Evolutionary conservation across 2,329 filamentous ascomycete species (phyloP), one percentile per base, ranked within the genome.

Genomic region (Penicillium hordei): DNA sequence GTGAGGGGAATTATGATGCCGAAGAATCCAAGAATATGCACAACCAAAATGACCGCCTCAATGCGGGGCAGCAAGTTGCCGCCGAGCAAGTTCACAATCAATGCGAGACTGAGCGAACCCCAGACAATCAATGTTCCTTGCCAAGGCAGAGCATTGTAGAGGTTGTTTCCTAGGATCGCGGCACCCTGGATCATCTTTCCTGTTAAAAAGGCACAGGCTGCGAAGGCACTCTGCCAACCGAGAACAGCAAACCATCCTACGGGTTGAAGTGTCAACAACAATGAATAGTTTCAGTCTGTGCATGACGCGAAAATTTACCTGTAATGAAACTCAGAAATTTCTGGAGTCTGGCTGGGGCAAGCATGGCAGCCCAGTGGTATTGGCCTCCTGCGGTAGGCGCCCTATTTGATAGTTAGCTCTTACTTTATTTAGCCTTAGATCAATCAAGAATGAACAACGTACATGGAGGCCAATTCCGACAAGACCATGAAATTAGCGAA

Each of bases 21-120:
- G 59, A 83, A 80, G 65, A 83, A 80, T 5, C 81, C 82, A 15
- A 79, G 65, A 25, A 83, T 69, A 56, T 84, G 81, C 12, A 83
- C 62, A 25, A 81, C 74, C 12, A 82, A 67, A 29, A 81, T 72
- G 7, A 78, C 58, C 0, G 77, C 76, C 66, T 85, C 82, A 38
- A 82, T 68, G 21, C 75, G 68, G 1, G 80, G 79, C 4, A 83
- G 67, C 4, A 76, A 63, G 49, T 72, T 72, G 1, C 75, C 76
- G 7, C 74, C 69, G n/a, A 76, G 66, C 4, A 76, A 74, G 55
- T 82, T 83, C 58, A 80, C 72, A 40, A 72, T 63, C 13, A 76
- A 62, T 19, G 70, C 68, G 7, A 79, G 64, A 5, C 71, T 27
- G 5, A 77, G 70, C 29, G 81, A 67, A 0, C 75, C 78, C 64